phyloP scores from a whole-genome alignment of 2,329 filamentous ascomycete genomes.

The Fusarium setosum region DNA sequence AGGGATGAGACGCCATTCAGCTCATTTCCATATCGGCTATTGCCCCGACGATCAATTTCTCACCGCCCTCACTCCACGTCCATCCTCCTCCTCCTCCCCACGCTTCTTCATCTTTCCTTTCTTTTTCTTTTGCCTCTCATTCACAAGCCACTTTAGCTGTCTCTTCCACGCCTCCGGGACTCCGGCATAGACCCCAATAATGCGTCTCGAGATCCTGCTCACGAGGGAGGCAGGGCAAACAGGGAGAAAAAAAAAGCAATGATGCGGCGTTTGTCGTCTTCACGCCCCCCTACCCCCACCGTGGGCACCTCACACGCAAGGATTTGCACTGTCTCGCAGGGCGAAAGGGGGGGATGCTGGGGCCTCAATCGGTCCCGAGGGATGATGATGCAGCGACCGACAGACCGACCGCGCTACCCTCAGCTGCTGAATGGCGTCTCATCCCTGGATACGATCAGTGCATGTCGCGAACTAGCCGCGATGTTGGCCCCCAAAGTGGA shows the following conservation, averaged over 20 bases:
- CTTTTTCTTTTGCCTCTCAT: constrained; percentile 5
- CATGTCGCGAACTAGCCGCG: background rate
- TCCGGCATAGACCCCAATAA: background rate
- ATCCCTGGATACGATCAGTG: constrained; percentile 4
- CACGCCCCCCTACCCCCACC: constrained; percentile 27
- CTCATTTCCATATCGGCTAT: constrained; percentile 16
- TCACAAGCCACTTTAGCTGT: constrained; percentile 14
- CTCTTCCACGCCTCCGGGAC: constrained; percentile 6
- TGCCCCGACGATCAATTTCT: constrained; percentile 11
- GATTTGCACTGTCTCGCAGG: constrained; percentile 1
- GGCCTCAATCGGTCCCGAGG: constrained; percentile 6
- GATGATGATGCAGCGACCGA: constrained; percentile 7
- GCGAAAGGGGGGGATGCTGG: constrained; percentile 7
- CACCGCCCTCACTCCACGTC: constrained; percentile 16
- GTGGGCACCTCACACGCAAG: constrained; percentile 7
- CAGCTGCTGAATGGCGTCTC: constrained; percentile 7
- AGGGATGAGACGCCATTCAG: constrained; percentile 34
- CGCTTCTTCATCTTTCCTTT: constrained; percentile 11
- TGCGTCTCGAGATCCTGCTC: constrained; percentile 10
- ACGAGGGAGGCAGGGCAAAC: constrained; percentile 15
- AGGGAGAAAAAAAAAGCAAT: constrained; percentile 37
- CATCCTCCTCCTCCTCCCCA: constrained; percentile 13
- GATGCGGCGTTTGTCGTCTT: constrained; percentile 11
- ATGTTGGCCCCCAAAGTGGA: constrained; percentile 8
- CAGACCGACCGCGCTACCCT: background rate